Base-by-base conservation (phyloP, 2,329 filamentous ascomycete genomes). In the Zymoseptoria pseudotritici region DNA sequence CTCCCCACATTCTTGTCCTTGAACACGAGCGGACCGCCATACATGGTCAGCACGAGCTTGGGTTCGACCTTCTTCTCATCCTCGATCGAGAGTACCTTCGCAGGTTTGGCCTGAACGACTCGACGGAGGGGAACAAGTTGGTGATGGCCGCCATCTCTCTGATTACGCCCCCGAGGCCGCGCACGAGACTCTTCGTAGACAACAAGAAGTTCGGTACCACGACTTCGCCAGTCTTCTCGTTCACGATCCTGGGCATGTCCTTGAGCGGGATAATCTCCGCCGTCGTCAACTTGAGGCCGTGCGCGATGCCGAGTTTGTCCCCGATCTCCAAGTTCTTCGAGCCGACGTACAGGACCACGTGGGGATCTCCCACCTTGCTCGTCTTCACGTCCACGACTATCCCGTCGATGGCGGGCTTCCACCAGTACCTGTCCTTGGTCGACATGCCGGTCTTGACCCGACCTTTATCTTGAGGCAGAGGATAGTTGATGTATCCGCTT, bases 231-330 rank as follows among this genome's bases (percentile, higher is more conserved):
- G 56, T 54, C 21, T 53, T 52, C 50, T 58, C 51, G 55, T 53
- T 49, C 13, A 52, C 36, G 55, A 51, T 24, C 50, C 20, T 58
- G 55, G 55, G 58, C 58, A 60, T 60, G 50, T 60, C 58, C 58
- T 53, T 50, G 26, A 50, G 50, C 50, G 58, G 58, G 42, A 60
- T 54, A 17, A 58, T 58, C 58, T 60, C 58, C 58, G 31, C 55
- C 20, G 53, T 50, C 46, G 58, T 60, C 24, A 60, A 60, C 55
- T 60, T 60, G 49, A 60, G 26, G 29, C 58, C 55, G 21, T 58
- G 50, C 22, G 42, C 26, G 17, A 55, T 22, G 29, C 55, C 55
- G 55, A 58, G 55, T 31, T 60, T 58, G 46, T 59, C 29, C 10
- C 22, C 52, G 53, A 56, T 52, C 29, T 56, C 26, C 22, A 59